A percentile compares a stretch with the other conserved stretches of the same genome.
Conservation (phyloP, 352 stramenopile genomes). For the Aphanomyces stellatus region DNA sequence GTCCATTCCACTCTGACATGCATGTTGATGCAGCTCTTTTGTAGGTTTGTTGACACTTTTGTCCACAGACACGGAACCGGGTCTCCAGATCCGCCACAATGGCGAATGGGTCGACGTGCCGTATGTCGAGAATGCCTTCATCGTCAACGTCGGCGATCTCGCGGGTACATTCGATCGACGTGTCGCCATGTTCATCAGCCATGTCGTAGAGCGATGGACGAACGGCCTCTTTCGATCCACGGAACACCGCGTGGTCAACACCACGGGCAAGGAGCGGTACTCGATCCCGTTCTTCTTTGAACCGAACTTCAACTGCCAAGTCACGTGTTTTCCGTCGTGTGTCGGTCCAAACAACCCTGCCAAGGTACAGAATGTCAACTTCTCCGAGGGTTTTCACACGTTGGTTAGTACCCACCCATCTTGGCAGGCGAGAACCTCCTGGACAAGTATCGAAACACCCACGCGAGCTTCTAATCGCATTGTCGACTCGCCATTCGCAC, state of each 20-base stretch:
- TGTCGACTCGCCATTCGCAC: no score
- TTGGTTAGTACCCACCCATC: slow-evolving; percentile 36
- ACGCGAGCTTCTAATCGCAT: slow-evolving; percentile 31
- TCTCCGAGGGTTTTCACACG: neutral
- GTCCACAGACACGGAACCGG: slow-evolving; percentile 46
- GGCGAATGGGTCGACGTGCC: slow-evolving; percentile 56
- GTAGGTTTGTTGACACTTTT: slow-evolving; percentile 47
- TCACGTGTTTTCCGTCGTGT: slow-evolving; percentile 54
- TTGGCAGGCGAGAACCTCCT: slow-evolving; percentile 69
- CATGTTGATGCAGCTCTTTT: neutral
- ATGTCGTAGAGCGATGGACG: slow-evolving; percentile 22
- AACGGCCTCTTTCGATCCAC: slow-evolving; percentile 18
- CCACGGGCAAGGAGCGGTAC: slow-evolving; percentile 49
- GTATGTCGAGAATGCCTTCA: slow-evolving; percentile 35
- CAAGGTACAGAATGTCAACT: slow-evolving; percentile 20
- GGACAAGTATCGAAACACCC: slow-evolving; percentile 61
- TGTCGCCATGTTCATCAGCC: neutral
- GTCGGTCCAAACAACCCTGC: slow-evolving; percentile 36
- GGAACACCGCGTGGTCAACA: slow-evolving; percentile 55
- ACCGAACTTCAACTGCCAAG: slow-evolving; percentile 56
- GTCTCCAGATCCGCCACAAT: slow-evolving; percentile 46
- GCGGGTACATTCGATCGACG: neutral
- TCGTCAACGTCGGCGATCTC: slow-evolving; percentile 22
- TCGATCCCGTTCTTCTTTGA: slow-evolving; percentile 77
- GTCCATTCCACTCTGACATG: neutral